phyloP scores from a whole-genome alignment of 164 flowering plant genomes.

The Umbellularia californica region DNA sequence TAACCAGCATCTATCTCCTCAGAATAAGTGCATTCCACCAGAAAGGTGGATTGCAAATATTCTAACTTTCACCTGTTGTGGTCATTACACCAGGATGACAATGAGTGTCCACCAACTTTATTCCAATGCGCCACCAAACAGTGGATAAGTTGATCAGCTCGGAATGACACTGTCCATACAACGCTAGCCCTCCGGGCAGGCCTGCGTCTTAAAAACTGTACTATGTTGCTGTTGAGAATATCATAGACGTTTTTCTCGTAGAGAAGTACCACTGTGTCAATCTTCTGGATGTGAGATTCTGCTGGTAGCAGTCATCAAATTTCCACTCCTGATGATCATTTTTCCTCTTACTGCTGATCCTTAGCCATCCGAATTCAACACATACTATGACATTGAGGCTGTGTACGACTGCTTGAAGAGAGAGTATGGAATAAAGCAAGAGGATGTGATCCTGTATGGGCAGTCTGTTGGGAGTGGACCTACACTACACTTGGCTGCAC shows the following conservation, averaged over 20 bases:
- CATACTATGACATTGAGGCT: conserved; percentile 90
- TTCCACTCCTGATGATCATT: not conserved
- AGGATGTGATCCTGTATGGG: conserved; percentile 81
- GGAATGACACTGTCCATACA: not conserved
- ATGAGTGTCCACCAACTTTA: not conserved
- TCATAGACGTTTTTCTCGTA: not conserved
- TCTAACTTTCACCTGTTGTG: not conserved
- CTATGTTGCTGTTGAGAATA: not conserved
- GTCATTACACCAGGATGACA: not conserved
- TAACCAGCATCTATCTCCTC: not conserved
- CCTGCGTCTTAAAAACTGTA: not conserved
- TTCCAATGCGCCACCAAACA: not conserved
- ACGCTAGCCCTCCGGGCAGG: no score
- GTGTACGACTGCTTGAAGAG: conserved; percentile 82
- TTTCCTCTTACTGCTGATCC: conserved; percentile 7
- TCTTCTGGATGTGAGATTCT: not conserved
- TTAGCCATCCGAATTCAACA: conserved; percentile 86
- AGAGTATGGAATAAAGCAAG: conserved; percentile 69
- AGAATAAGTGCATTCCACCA: not conserved
- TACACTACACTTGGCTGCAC: conserved; percentile 76
- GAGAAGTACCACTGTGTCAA: not conserved
- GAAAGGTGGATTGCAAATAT: not conserved
- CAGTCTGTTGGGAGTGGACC: conserved; percentile 99
- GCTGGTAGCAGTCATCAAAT: not conserved
- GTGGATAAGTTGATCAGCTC: not conserved